Evolutionary conservation across 2,329 filamentous ascomycete species (phyloP), one percentile per base, ranked within the genome.

Genomic region (Ophiostoma australiae): DNA sequence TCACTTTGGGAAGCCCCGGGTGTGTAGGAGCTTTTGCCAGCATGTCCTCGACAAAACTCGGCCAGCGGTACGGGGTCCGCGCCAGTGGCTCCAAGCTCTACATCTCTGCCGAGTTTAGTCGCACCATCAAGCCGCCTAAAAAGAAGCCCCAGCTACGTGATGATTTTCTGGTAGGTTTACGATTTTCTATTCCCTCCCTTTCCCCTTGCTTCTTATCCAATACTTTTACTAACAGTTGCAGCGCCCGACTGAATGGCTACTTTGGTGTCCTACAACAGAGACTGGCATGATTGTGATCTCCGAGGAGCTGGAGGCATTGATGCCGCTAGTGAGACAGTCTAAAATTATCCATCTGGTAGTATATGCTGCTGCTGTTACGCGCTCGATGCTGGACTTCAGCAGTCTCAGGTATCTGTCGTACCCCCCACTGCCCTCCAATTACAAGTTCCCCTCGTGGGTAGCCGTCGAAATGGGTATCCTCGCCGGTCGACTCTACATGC

Each of bases 351-450:
- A 81, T 82, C 0, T 81, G 85, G 31, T 74, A 0, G 78, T 82
- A 0, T 91, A 91, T 72, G 81, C 88, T 0, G 84, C 88, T 0
- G 86, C 89, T 0, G 81, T 88, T 0, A 89, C 88, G 0, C 81
- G 83, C 39, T 80, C 81, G 1, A 91, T 91, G 88, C 76, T 85
- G 0, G 79, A 82, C 4, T 90, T 91, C 78, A 86, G 88, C 73
- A 73, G 75, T 0, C 78, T 91, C 0, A 75, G 75, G 0, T 90
- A 83, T 75, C 86, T 85, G 74, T 77, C 82, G 0, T 78, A 87
- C 0, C 88, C 89, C 0, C 35, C 76, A 0, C 77, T 88, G 0
- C 81, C 84, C 0, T 1, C 48, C 0, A 68, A 73, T 0, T 84
- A 81, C 79, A 66, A 73, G 1, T 76, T 83, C 0, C 87, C 89